Evolutionary conservation across 352 stramenopile genomes (phyloP), one percentile per base, ranked within the genome.

Genomic region (Pythium myriotylum): DNA sequence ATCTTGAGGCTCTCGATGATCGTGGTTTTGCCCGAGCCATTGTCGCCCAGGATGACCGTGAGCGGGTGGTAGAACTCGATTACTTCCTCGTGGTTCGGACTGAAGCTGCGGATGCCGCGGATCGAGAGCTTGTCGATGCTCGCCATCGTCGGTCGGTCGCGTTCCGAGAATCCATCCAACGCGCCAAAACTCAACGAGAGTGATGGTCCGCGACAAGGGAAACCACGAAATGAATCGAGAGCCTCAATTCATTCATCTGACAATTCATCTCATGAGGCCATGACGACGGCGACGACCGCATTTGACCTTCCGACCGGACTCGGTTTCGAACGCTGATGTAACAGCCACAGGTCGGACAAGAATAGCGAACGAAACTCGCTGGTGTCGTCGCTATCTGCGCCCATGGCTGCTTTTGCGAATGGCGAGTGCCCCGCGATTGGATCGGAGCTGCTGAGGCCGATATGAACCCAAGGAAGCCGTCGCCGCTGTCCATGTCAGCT

Each of bases 1-100:
- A 98, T 96, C 76, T 99, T 99, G 32, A 99, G 89, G 69, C 95
- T 99, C 85, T 99, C 98, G 74, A 99, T 99, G 54, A 99, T 98
- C 16, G 98, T 99, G 1, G 98, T 99, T 87, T 99, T 99, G n/a
- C 96, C 97, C 63, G 91, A 98, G 52, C 96, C 95, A 74, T 99
- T 99, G 63, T 95, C 81, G 22, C 95, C 95, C 12, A 98, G 77
- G 59, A 99, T 99, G 53, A 99, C 98, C 4, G 98, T 99, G 26
- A 99, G 82, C 24, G 98, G 98, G 74, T 98, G 98, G 72, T 97
- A 98, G 74, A 99, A 99, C 73, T 98, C 93, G 67, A 99, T 97
- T 12, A 91, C 80, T 68, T 97, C 78, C 60, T 98, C 91, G 64
- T 96, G 91, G 52, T 98, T 97, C 22, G 97, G 96, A 56, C 86